Evolutionary conservation across 78 protist species (phyloP), one percentile per base, ranked within the genome.

Genomic region (Dictyostelium capitatum): DNA sequence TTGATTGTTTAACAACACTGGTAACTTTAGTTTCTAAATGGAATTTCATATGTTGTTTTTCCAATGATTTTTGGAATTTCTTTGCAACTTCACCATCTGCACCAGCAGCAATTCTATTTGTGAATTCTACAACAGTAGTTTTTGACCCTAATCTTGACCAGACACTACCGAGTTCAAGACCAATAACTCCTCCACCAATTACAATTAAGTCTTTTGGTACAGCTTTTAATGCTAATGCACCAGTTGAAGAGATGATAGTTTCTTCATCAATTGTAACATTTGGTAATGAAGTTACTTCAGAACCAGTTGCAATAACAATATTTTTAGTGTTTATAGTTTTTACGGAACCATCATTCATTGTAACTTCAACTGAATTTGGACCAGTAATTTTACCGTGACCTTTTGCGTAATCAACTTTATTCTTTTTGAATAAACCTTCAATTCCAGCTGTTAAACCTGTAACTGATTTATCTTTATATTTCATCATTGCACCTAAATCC

Each of bases 141-240:
- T 99, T 82, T 15, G 99, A 3, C n/a, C 99, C 99, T 10, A 99
- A 95, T n/a, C 99, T 97, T n/a, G 43, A 37, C 99, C 99, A 99
- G 9, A 99, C 99, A 9, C 99, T 96, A 46, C 99, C 99, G 89
- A 98, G 62, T 92, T 99, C 99, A 11, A 99, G 96, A 74, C 99
- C 99, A 79, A 99, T 99, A 30, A 99, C 99, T 28, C 99, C 99
- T 15, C 98, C 99, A 15, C 99, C 99, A 30, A 99, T 92, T n/a
- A 99, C 98, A 19, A 98, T 80, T 87, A 99, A 14, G 32, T 89
- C 65, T 96, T 98, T 83, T 65, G 99, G 99, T n/a, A 99, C 97
- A 79, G 74, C 20, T 54, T 54, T 28, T 41, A 99, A 77, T 8
- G 95, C 15, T 6, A 99, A 97, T 0, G 99, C 99, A n/a, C 99